Evolutionary conservation across 228 moss, liverwort and hornwort species (phyloP), one percentile per base, ranked within the genome.

Genomic region (Sphagnum magellanicum): DNA sequence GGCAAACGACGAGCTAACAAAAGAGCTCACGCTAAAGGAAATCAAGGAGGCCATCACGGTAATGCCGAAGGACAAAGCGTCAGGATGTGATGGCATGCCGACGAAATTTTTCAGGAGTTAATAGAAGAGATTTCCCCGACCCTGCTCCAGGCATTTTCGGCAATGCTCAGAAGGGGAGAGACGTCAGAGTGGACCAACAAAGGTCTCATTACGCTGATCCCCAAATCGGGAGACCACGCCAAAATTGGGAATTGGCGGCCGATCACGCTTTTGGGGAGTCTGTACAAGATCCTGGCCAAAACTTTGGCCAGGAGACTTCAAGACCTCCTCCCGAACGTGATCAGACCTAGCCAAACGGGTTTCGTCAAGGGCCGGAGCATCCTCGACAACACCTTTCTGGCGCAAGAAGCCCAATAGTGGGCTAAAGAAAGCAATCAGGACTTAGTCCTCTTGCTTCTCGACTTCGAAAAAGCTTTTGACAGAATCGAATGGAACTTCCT

Each of bases 221-320:
- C 48, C 66, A 67, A 46, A 52, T 50, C 52, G 0, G 32, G 32
- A 1, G 32, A 32, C 1, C 32, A 32, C 32, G 1, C 32, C 32
- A 32, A 32, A 1, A 32, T 32, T 0, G 32, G 32, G 1, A 32
- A 32, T 1, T 32, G 1, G 32, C 0, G 32, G 6, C 71, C 51
- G 3, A 71, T 71, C 5, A 51, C 63, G 8, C 10, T 64, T 0
- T 52, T 64, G 16, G 47, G 7, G 3, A 16, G 16, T 4, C 8
- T 52, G 0, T 72, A 64, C 16, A 72, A 72, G 5, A 63, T 72
- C 3, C 4, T 53, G 0, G 71, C 71, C 4, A 72, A 72, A 52
- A 14, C 51, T 0, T 16, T 63, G 0, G 51, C 64, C 7, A 52
- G 53, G 6, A 14, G 16, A 6, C 9, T 64, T 0, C n/a, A 65